Evolutionary conservation across 2,329 filamentous ascomycete genomes (phyloP).

Genomic region (Leptosphaerulina australis): DNA sequence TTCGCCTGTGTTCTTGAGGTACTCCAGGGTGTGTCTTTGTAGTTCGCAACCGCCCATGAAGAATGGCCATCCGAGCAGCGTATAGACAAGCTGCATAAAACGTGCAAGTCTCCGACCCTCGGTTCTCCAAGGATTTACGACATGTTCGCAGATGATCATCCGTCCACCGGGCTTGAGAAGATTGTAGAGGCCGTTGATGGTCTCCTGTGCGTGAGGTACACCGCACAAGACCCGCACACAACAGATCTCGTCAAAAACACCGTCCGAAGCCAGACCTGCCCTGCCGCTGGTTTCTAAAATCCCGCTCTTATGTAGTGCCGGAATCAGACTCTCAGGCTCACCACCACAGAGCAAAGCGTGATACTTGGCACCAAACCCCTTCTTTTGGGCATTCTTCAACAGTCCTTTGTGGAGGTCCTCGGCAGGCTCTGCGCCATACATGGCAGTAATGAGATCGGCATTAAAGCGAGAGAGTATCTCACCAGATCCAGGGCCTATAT

Average conservation of each 20-base stretch:
- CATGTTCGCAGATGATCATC: slow-evolving; percentile 62
- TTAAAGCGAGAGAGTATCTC: slow-evolving; percentile 56
- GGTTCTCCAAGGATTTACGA: slow-evolving; percentile 58
- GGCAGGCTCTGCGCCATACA: slow-evolving; percentile 63
- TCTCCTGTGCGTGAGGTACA: slow-evolving; percentile 56
- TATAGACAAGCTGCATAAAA: slow-evolving; percentile 55
- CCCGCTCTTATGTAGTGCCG: slow-evolving; percentile 52
- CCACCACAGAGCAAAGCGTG: slow-evolving; percentile 57
- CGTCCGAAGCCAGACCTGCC: slow-evolving; percentile 34
- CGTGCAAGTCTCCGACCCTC: slow-evolving; percentile 54
- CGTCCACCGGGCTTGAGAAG: slow-evolving; percentile 62
- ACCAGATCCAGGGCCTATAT: slow-evolving; percentile 58
- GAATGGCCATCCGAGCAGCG: slow-evolving; percentile 57
- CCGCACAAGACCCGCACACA: slow-evolving; percentile 62
- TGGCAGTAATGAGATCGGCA: slow-evolving; percentile 50
- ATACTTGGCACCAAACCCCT: slow-evolving; percentile 56
- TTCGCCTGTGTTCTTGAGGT: slow-evolving; percentile 52
- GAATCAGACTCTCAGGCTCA: slow-evolving; percentile 55
- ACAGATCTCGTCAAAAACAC: slow-evolving; percentile 62
- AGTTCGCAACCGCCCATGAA: slow-evolving; percentile 60
- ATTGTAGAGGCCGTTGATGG: slow-evolving; percentile 55
- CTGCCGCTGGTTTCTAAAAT: slow-evolving; percentile 41
- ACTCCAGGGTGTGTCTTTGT: slow-evolving; percentile 55
- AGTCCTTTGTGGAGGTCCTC: slow-evolving; percentile 55
- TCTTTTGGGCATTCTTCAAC: slow-evolving; percentile 46